Conservation (phyloP, 495 filamentous ascomycete species). For the Xeromyces bisporus region DNA sequence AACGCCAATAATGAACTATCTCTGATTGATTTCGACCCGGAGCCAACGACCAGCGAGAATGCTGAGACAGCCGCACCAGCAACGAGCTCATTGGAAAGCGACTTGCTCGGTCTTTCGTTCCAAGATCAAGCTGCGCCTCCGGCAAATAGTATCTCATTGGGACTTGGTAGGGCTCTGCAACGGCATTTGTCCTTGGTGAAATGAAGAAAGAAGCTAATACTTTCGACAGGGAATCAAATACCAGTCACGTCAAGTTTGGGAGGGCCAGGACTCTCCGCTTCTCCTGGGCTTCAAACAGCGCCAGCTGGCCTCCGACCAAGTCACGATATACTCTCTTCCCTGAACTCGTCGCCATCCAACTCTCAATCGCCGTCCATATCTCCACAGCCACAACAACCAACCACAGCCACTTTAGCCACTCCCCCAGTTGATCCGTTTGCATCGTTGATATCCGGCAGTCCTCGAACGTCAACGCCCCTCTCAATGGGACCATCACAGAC, state of each 20-base stretch:
- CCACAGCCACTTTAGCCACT: conserved; percentile 22
- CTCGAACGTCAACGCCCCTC: conserved; percentile 25
- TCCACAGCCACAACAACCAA: conserved; percentile 19
- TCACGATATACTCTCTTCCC: conserved; percentile 45
- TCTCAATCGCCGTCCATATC: conserved; percentile 33
- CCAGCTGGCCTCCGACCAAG: conserved; percentile 28
- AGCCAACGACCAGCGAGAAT: conserved; percentile 32
- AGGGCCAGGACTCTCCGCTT: conserved; percentile 14
- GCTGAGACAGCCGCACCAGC: conserved; percentile 17
- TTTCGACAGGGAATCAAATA: conserved; percentile 10
- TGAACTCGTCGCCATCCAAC: conserved; percentile 25
- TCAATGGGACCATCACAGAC: conserved; percentile 8
- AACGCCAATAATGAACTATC: conserved; percentile 74
- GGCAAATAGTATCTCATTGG: conserved; percentile 72
- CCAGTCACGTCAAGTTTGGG: conserved; percentile 8
- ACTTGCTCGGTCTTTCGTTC: conserved; percentile 53
- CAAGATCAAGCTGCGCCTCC: conserved; percentile 46
- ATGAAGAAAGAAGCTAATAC: conserved; percentile 24
- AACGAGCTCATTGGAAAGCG: conserved; percentile 38
- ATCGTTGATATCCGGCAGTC: conserved; percentile 42
- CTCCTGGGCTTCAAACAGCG: conserved; percentile 19
- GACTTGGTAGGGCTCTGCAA: conserved; percentile 48
- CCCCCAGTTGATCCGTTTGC: conserved; percentile 47
- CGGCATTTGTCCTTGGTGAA: no score
- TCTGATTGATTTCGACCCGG: conserved; percentile 74